Evolutionary conservation across 345 rosid genomes (phyloP).

Genomic region (Euphorbia lathyris): DNA sequence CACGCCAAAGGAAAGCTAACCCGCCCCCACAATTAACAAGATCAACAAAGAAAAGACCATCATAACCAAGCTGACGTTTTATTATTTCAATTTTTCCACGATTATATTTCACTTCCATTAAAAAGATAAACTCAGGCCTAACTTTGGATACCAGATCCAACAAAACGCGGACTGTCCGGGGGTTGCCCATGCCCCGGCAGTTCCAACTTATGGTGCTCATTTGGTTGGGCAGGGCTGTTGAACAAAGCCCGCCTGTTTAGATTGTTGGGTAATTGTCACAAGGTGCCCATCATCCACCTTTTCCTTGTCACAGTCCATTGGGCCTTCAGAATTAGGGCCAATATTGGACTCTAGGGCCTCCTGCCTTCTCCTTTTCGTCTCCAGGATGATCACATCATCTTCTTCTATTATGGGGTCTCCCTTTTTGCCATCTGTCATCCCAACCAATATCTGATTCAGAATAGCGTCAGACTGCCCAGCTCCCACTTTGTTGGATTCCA

Average conservation of each 20-base stretch:
- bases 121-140: background rate
- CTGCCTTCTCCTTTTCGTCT: too few species aligned
- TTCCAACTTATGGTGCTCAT: background rate
- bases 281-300: background rate
- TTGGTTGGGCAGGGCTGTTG: background rate
- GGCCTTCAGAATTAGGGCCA: too few species aligned
- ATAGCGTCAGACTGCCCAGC: too few species aligned
- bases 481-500: too few species aligned
- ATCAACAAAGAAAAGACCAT: background rate
- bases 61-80: background rate
- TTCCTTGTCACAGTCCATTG: background rate
- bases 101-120: background rate
- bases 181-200: background rate
- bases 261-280: too few species aligned
- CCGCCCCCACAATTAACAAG: background rate
- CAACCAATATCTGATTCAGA: too few species aligned
- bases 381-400: too few species aligned
- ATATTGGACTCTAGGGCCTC: too few species aligned
- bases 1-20: background rate
- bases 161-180: background rate
- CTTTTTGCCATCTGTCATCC: too few species aligned
- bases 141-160: background rate
- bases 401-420: too few species aligned
- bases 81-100: background rate
- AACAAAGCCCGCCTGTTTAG: background rate